Percentiles rank a stretch among this genome's conserved stretches.
These are phyloP conservation scores for Pyracantha coccinea DNA, from an alignment of 331 rosid species.

Conservation along the genomic window DNA sequence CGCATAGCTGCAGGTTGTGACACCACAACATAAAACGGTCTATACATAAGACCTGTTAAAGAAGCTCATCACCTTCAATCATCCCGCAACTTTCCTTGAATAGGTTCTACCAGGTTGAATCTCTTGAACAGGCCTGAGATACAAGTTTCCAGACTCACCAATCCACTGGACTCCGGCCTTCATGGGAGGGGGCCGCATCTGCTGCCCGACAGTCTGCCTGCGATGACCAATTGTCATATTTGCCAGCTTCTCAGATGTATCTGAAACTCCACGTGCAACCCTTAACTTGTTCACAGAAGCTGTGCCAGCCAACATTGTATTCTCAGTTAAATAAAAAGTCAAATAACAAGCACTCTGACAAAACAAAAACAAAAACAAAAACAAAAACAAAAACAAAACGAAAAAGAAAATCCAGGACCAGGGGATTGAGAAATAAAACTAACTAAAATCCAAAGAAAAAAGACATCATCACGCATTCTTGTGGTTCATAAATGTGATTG, in stretches of 20 bases:
- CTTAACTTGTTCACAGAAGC: constrained; percentile 49
- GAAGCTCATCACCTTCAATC: neutral
- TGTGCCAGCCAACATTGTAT: constrained; percentile 30
- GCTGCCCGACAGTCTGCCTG: constrained; percentile 38
- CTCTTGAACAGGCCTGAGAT: constrained; percentile 47
- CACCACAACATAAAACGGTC: neutral
- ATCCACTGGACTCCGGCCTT: constrained; percentile 81
- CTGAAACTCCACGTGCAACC: constrained; percentile 55
- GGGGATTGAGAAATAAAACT: neutral
- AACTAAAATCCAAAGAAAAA: neutral
- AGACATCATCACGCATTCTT: neutral
- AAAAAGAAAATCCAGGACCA: neutral
- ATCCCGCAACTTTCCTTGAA: constrained; percentile 71
- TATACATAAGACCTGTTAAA: neutral
- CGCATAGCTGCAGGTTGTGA: neutral
- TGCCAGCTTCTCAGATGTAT: constrained; percentile 64
- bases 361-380: neutral
- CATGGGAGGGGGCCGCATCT: constrained; percentile 54
- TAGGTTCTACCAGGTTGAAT: constrained; percentile 49
- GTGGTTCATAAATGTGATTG: neutral
- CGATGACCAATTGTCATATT: constrained; percentile 53
- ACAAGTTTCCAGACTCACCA: constrained; percentile 52
- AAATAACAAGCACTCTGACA: neutral
- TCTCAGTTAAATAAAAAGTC: neutral
- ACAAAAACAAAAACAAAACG: neutral